Evolutionary conservation across 2,329 filamentous ascomycete genomes (phyloP).

Genomic region (Blastomyces emzantsi): DNA sequence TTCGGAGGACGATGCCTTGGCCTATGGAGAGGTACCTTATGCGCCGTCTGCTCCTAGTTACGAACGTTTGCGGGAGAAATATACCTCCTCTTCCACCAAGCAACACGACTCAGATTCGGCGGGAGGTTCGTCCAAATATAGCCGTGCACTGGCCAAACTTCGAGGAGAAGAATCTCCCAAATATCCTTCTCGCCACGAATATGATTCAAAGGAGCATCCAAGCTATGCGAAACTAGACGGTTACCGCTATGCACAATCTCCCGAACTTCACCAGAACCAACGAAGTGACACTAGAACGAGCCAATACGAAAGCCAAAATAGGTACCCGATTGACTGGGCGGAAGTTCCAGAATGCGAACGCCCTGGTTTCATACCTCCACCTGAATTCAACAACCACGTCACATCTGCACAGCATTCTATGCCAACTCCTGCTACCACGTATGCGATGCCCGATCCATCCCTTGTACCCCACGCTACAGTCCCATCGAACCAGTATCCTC

Average conservation of each 20-base stretch:
- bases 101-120: constrained; percentile 11
- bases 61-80: constrained; percentile 6
- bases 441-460: constrained; percentile 7
- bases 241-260: constrained; percentile 27
- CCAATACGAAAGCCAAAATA: constrained; percentile 14
- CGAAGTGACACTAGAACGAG: constrained; percentile 15
- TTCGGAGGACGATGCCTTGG: constrained; percentile 24
- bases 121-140: constrained; percentile 14
- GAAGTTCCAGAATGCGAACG: constrained; percentile 34
- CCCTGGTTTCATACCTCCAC: constrained; percentile 35
- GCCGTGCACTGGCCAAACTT: constrained; percentile 11
- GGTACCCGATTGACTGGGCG: constrained; percentile 27
- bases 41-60: not conserved
- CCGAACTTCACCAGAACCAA: constrained; percentile 17
- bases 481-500: constrained; percentile 1
- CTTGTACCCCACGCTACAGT: not conserved
- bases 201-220: constrained; percentile 22
- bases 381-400: constrained; percentile 6
- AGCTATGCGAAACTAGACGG: constrained; percentile 28
- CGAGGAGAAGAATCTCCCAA: constrained; percentile 2
- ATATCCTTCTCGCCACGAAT: not conserved
- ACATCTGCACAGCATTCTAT: not conserved
- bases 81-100: constrained; percentile 2
- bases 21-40: constrained; percentile 27
- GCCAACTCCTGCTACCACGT: constrained; percentile 5